Conservation (phyloP, 257 asterid species). For the Primulina tabacum region DNA sequence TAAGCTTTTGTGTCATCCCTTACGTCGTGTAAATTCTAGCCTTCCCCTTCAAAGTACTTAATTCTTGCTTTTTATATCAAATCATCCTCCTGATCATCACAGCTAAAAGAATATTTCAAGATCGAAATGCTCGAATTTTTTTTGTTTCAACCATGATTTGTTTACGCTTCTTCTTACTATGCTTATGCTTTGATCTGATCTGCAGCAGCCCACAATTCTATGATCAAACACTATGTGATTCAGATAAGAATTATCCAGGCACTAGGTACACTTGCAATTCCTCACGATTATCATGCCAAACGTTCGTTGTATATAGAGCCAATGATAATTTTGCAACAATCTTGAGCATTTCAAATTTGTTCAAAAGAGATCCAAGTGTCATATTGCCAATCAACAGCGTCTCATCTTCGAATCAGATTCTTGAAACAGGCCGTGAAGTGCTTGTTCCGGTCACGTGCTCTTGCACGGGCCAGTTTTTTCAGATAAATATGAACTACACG, state of each 20-base stretch:
- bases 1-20: neutral
- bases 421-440: slow-evolving; percentile 46
- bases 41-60: neutral
- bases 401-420: slow-evolving; percentile 29
- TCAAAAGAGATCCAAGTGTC: slow-evolving; percentile 27
- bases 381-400: slow-evolving; percentile 41
- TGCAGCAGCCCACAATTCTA: slow-evolving; percentile 50
- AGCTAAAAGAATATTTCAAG: neutral
- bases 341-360: slow-evolving; percentile 40
- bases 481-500: slow-evolving; percentile 33
- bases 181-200: slow-evolving; percentile 24
- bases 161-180: slow-evolving; percentile 33
- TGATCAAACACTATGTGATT: slow-evolving; percentile 44
- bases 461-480: slow-evolving; percentile 39
- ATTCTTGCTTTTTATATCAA: neutral
- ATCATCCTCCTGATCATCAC: neutral
- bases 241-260: slow-evolving; percentile 37
- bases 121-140: slow-evolving; percentile 6
- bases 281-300: slow-evolving; percentile 32
- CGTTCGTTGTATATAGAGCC: slow-evolving; percentile 55
- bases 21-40: slow-evolving; percentile 4
- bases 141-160: slow-evolving; percentile 23
- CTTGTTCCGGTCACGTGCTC: slow-evolving; percentile 55
- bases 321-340: slow-evolving; percentile 32
- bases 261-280: slow-evolving; percentile 54